Base-by-base conservation (phyloP, 2,329 filamentous ascomycete species). In the Curvularia lunata region DNA sequence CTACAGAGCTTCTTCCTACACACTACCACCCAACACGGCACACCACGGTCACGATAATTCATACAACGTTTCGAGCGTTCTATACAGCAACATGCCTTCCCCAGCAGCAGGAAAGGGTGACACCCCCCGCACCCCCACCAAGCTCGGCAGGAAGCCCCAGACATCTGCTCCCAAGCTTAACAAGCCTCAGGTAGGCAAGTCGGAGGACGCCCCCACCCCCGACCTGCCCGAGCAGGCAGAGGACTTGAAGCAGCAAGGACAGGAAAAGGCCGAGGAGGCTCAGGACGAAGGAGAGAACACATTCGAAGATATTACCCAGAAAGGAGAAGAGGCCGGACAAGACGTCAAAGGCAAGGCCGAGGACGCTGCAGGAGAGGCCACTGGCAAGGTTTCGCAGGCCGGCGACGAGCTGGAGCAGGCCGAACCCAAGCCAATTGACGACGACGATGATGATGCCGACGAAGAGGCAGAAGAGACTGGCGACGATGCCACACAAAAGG, bases 91-190 rank as follows among this genome's bases (percentile, higher is more conserved):
- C 52, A 83, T 83, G 81, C 80, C 81, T 69, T 82, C 81, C 57
- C 81, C 81, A 68, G 80, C 81, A 64, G 80, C 81, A 63, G 81
- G 80, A 72, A 82, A 81, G 77, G 71, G 77, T 71, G 77, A 77
- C 49, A 71, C 74, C 62, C 81, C 80, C 66, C 80, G 80, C 74
- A 83, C 81, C 60, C 81, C 81, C 37, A 83, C 81, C 46, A 83
- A 83, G 76, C 77, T 83, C 63, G 77, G 78, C 60, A 70, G 79
- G 63, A 80, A 80, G 73, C 70, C 77, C 54, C 76, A 78, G 62
- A 66, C 68, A 62, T 62, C 74, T 58, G 75, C 75, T 21, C 75
- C 77, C 42, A 80, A 80, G 71, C 70, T 81, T 52, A 79, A 80
- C 70, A 72, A 76, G 72, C 65, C 68, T 37, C 61, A 67, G 52